Conservation (phyloP, 2,329 filamentous ascomycete genomes). For the Achaetomium macrosporum region DNA sequence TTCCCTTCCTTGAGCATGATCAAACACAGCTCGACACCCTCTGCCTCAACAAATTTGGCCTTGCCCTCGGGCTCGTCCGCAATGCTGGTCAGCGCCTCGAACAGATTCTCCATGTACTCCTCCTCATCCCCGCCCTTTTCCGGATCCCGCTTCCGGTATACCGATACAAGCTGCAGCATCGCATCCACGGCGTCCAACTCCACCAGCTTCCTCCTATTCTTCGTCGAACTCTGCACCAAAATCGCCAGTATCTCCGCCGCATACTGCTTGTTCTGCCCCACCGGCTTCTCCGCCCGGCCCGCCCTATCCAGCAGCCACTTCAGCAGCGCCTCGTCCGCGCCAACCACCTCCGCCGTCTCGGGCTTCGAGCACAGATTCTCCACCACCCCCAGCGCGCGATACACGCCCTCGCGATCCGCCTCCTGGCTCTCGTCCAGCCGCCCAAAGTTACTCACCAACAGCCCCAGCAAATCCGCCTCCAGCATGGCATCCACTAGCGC, state of each 20-base stretch:
- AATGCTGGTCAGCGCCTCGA: slow-evolving; percentile 77
- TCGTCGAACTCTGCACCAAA: slow-evolving; percentile 66
- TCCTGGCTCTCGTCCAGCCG: slow-evolving; percentile 69
- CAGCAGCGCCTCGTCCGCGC: slow-evolving; percentile 60
- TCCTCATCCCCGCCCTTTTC: slow-evolving; percentile 82
- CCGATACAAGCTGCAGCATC: slow-evolving; percentile 74
- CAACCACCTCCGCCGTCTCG: slow-evolving; percentile 64
- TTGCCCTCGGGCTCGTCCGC: slow-evolving; percentile 73
- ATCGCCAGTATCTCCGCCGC: slow-evolving; percentile 88
- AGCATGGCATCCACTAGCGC: slow-evolving; percentile 61
- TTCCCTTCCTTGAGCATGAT: slow-evolving; percentile 91
- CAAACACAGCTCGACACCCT: slow-evolving; percentile 84
- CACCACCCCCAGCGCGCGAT: slow-evolving; percentile 74
- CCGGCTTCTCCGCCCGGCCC: slow-evolving; percentile 58
- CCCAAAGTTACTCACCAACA: slow-evolving; percentile 71
- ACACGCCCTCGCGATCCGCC: slow-evolving; percentile 76
- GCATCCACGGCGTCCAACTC: slow-evolving; percentile 67
- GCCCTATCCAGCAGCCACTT: slow-evolving; percentile 74
- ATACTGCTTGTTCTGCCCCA: slow-evolving; percentile 93
- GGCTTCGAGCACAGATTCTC: slow-evolving; percentile 78
- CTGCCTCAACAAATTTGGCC: slow-evolving; percentile 74
- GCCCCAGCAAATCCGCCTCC: slow-evolving; percentile 64
- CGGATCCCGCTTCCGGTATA: slow-evolving; percentile 82
- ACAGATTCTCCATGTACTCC: slow-evolving; percentile 91
- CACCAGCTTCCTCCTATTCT: slow-evolving; percentile 59